These are phyloP conservation scores for Neofusicoccum laricinum DNA, from an alignment of 2,329 filamentous ascomycete genomes.

Conservation along the genomic window DNA sequence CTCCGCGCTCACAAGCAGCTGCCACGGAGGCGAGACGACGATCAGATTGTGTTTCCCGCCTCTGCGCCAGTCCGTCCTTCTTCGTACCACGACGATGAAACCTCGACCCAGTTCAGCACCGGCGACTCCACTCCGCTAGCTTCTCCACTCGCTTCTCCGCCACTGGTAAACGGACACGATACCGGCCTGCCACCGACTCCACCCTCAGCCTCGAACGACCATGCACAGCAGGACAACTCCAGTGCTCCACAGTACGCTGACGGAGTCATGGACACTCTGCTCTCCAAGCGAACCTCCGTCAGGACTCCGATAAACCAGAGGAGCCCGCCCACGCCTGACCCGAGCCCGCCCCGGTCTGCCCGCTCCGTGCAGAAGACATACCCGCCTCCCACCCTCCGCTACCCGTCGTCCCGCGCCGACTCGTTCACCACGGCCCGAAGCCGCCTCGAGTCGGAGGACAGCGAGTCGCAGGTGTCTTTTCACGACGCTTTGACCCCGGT, in stretches of 20 bases:
- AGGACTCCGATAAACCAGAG: constrained; percentile 42
- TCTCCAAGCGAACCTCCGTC: constrained; percentile 37
- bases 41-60: constrained; percentile 24
- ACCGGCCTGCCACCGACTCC: constrained; percentile 46
- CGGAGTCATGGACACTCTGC: constrained; percentile 37
- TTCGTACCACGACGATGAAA: constrained; percentile 27
- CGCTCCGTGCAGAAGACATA: constrained; percentile 12
- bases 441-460: constrained; percentile 34
- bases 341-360: constrained; percentile 33
- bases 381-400: constrained; percentile 25
- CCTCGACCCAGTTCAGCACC: constrained; percentile 25
- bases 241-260: constrained; percentile 37
- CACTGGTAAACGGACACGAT: constrained; percentile 26
- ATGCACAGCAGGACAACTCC: constrained; percentile 23
- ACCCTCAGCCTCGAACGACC: constrained; percentile 38
- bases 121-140: constrained; percentile 25
- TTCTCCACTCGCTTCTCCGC: constrained; percentile 22
- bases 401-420: constrained; percentile 44
- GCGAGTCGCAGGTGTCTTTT: constrained; percentile 28
- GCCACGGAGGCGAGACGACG: constrained; percentile 28
- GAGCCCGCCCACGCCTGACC: constrained; percentile 38
- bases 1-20: constrained; percentile 27
- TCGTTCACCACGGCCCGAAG: constrained; percentile 48
- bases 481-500: constrained; percentile 28
- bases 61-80: constrained; percentile 24